Evolutionary conservation across 2,329 filamentous ascomycete genomes (phyloP), one percentile per base, ranked within the genome.

Genomic region (Elsinoe ampelina): DNA sequence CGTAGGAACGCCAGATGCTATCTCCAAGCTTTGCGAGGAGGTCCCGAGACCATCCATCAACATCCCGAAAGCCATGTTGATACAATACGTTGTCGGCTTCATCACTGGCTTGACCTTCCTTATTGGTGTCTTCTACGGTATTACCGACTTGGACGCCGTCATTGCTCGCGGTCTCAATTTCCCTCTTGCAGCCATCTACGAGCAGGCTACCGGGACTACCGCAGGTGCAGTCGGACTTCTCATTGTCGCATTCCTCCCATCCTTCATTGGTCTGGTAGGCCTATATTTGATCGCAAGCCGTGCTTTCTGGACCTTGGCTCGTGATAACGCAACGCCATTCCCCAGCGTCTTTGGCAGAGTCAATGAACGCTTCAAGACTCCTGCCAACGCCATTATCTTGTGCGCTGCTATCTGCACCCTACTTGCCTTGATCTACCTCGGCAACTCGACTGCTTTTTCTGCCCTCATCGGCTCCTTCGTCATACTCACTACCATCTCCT

Each of bases 101-200:
- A 58, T 77, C 10, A 77, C 80, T 0, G 75, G 79, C 0, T 74
- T 82, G 57, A 61, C 62, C 19, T 74, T 71, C 52, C 67, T 70
- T 52, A 64, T 63, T 48, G 62, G 65, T 12, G 55, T 67, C n/a
- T 34, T 85, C 69, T 84, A 85, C 69, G 70, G 75, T 59, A 80
- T 83, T 59, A 77, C 75, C 1, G 77, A 81, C 63, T 74, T 83
- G 58, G 74, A 80, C 62, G 73, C 75, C 22, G 76, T 82, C 45
- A 57, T 64, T 65, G n/a, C 30, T 6, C 71, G 75, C n/a, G 70
- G 72, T 4, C 63, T 57, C 77, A 76, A 58, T 63, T 67, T 61
- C 45, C 84, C 85, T 0, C 79, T 87, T 11, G 80, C 82, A 5
- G 80, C 83, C 54, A 83, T 88, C 58, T 88, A 87, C 67, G 73